Percentiles rank a stretch among this genome's conserved stretches.
Evolutionary conservation across 1,284 basidiomycete species (phyloP).

Genomic region (Rhodotorula sp.): DNA sequence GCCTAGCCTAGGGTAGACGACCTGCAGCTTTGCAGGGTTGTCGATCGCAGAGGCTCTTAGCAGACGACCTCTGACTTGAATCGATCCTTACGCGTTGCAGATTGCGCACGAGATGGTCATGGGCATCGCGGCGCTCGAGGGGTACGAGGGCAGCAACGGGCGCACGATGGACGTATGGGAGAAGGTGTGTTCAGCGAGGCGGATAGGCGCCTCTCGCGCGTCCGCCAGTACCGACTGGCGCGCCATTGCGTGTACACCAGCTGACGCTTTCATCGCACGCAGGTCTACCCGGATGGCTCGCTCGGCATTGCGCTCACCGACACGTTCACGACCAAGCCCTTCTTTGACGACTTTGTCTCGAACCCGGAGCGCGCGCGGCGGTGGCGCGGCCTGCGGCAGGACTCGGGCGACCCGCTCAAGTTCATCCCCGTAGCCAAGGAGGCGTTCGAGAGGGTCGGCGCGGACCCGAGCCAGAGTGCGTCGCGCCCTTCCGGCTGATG

Average conservation of each 20-base stretch:
- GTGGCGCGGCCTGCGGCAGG: conserved; percentile 85
- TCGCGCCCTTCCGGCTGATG: background rate
- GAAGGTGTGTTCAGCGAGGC: conserved; percentile 47
- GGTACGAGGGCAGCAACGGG: conserved; percentile 74
- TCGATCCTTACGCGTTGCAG: no score
- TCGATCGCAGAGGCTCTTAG: background rate
- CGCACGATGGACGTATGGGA: conserved; percentile 82
- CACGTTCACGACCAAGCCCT: conserved; percentile 77
- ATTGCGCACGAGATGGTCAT: conserved; percentile 76
- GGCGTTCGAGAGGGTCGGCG: conserved; percentile 66
- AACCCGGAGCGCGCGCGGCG: conserved; percentile 64
- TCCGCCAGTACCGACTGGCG: background rate
- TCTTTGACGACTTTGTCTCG: conserved; percentile 70
- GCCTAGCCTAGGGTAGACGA: background rate
- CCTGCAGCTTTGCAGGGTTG: no score
- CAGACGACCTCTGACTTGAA: no score
- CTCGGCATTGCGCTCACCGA: conserved; percentile 81
- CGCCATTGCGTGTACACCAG: no score
- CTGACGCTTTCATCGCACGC: conserved; percentile 36
- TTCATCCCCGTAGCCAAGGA: conserved; percentile 73
- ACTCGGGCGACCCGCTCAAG: conserved; percentile 66
- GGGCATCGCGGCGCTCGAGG: conserved; percentile 81
- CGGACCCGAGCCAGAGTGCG: conserved; percentile 62
- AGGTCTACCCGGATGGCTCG: conserved; percentile 49
- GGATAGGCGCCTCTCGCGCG: background rate